Base-by-base conservation (phyloP, 805 yeast species). In the Hanseniaspora osmophila region DNA sequence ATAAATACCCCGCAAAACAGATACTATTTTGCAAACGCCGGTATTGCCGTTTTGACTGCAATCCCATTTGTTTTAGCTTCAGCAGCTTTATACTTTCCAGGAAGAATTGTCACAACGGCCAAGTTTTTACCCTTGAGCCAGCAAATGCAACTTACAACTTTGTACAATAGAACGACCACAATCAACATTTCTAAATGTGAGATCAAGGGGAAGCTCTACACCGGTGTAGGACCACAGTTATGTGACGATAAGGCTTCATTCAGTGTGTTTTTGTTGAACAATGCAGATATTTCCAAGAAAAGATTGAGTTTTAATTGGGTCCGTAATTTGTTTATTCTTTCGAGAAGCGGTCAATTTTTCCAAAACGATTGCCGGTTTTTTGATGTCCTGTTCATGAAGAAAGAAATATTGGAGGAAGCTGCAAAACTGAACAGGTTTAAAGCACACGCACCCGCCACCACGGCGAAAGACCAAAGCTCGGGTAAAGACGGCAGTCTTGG, bases 161-260 rank as follows among this genome's bases (percentile, higher is more conserved):
- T 38, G 41, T 38, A 38, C 30, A 38, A 38, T 6, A 18, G n/a
- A 19, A 18, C 3, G 11, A 18, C 18, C 10, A 38, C 11, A 10
- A 5, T 38, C 6, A 15, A 38, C n/a, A 38, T 38, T 22, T 12
- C 30, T n/a, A 22, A 38, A 10, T 38, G 41, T 22, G 30, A 19
- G 6, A 13, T 38, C 12, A 38, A 19, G 30, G 41, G 41, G 41
- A 48, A 50, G 18, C 55, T 57, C 10, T 60, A 49, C 35, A 60
- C 65, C 1, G 63, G 65, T 1, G 49, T 44, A 2, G 64, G 65
- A 7, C 18, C 44, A 1, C 61, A 57, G 40, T 62, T 62, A 12
- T 49, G 58, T 19, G 63, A 58, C n/a, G 62, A 60, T 47, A 53
- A 50, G 30, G 50, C 53, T 2, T 53, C 63, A 0, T 56, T 54